These are phyloP conservation scores for Avena sativa DNA, from an alignment of 176 grass and related monocot species.

Conservation along the genomic window DNA sequence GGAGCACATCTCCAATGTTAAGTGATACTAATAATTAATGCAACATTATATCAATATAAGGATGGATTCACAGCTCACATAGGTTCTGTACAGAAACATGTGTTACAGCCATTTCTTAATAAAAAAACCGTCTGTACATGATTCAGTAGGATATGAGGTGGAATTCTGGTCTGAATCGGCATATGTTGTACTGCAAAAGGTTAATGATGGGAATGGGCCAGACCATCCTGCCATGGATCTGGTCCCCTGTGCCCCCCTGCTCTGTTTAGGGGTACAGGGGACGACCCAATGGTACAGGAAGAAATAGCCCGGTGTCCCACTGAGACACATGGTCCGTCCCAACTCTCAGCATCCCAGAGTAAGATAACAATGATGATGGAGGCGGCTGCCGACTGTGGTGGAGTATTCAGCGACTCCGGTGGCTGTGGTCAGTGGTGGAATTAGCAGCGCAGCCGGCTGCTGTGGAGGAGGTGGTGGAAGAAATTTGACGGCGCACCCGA, in stretches of 20 bases:
- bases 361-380: not conserved
- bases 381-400: not conserved
- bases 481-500: not conserved
- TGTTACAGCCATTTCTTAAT: not conserved
- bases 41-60: conserved; percentile 19
- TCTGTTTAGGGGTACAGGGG: not conserved
- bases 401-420: not conserved
- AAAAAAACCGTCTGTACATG: not conserved
- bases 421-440: not conserved
- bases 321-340: not conserved
- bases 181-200: not conserved
- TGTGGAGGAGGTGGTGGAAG: not conserved
- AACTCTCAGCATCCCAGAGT: not conserved
- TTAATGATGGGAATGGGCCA: not conserved
- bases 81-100: conserved; percentile 18
- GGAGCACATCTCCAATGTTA: not conserved
- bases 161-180: not conserved
- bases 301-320: not conserved
- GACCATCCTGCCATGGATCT: not conserved
- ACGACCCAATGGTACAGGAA: not conserved
- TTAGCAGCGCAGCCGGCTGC: no score
- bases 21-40: conserved; percentile 29
- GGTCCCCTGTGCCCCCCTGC: not conserved
- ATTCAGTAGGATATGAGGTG: conserved; percentile 6
- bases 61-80: not conserved